A percentile compares a stretch with the other conserved stretches of the same genome.
Evolutionary conservation across 176 grass and related monocot genomes (phyloP).

Genomic region (Cenchrus americanus): DNA sequence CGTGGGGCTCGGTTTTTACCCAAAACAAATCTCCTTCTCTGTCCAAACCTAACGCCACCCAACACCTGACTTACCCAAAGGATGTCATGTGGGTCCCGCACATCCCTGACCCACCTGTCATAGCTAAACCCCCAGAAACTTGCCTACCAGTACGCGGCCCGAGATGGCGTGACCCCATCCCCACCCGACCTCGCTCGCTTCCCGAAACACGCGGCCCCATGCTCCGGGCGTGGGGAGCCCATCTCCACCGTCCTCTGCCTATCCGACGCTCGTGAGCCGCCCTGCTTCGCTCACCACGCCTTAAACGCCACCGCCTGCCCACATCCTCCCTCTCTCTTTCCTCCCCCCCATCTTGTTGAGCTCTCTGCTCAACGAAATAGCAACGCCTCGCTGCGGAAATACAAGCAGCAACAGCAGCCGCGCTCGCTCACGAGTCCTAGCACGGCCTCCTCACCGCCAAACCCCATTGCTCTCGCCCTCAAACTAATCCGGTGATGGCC

Average conservation of each 20-base stretch:
- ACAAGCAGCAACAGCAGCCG: background rate
- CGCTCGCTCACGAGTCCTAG: conserved; percentile 37
- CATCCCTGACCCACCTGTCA: background rate
- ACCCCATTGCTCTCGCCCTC: background rate
- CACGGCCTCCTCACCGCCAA: conserved; percentile 8
- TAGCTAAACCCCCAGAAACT: fast-evolving
- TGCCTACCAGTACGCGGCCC: background rate
- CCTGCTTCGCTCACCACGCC: background rate
- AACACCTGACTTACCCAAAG: fast-evolving
- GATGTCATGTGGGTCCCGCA: background rate
- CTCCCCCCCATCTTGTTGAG: background rate
- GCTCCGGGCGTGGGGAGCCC: conserved; percentile 19
- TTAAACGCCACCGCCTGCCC: conserved; percentile 25
- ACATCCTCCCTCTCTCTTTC: background rate
- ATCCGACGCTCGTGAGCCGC: background rate
- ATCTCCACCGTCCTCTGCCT: background rate
- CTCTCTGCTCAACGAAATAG: conserved; percentile 16
- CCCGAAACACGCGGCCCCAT: conserved; percentile 49
- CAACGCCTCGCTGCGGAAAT: conserved; percentile 13
- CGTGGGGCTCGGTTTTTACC: background rate
- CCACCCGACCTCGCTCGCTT: conserved; percentile 1
- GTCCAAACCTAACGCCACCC: background rate
- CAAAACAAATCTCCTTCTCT: background rate
- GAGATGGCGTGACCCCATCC: conserved; percentile 29
- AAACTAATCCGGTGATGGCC: conserved; percentile 32